Evolutionary conservation across 2,329 filamentous ascomycete species (phyloP).

Genomic region (Nectriaceae sp.): DNA sequence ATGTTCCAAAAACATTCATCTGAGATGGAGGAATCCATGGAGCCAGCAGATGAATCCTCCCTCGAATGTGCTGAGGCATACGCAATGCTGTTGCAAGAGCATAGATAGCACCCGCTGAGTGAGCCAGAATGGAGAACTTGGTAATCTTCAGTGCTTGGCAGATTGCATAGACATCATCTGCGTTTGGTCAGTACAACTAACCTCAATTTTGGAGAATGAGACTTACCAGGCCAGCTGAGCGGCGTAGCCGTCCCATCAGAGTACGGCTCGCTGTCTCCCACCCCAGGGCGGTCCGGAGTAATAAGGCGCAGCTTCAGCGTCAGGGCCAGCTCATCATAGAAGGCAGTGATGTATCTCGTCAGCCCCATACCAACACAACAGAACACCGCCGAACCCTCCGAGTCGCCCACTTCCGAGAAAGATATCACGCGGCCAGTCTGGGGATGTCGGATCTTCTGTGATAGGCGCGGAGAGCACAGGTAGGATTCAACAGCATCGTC

Average conservation of each 20-base stretch:
- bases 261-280: conserved; percentile 88
- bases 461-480: conserved; percentile 78
- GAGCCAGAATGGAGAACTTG: conserved; percentile 93
- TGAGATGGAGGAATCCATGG: conserved; percentile 98
- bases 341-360: conserved; percentile 92
- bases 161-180: conserved; percentile 85
- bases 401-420: conserved; percentile 95
- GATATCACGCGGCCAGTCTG: conserved; percentile 86
- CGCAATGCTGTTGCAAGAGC: conserved; percentile 91
- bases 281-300: conserved; percentile 89
- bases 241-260: conserved; percentile 81
- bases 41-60: conserved; percentile 89
- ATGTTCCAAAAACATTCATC: conserved; percentile 75
- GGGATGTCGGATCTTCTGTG: conserved; percentile 84
- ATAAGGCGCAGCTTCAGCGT: conserved; percentile 88
- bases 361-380: conserved; percentile 98
- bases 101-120: conserved; percentile 97
- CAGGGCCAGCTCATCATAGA: conserved; percentile 92
- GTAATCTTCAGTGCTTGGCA: conserved; percentile 90
- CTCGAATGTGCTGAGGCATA: conserved; percentile 94
- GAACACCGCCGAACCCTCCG: conserved; percentile 87
- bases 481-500: conserved; percentile 87
- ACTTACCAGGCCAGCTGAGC: conserved; percentile 87
- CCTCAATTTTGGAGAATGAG: neutral
- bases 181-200: conserved; percentile 27